Evolutionary conservation across 2,329 filamentous ascomycete species (phyloP).

Genomic region (Scortechinia acanthostroma): DNA sequence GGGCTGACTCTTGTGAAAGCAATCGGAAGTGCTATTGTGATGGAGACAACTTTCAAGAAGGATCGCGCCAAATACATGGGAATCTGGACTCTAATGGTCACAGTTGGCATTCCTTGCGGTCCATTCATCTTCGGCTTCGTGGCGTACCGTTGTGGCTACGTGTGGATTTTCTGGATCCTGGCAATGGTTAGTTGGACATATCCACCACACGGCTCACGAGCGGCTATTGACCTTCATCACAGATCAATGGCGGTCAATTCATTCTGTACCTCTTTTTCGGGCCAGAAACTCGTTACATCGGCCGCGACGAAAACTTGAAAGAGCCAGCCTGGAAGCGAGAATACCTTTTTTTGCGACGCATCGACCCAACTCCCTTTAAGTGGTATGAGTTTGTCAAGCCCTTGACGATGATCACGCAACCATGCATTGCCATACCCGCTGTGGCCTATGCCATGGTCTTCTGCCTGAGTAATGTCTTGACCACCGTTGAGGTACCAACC

Average conservation of each 20-base stretch:
- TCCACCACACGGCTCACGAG: slow-evolving; percentile 4
- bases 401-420: slow-evolving; percentile 28
- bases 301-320: slow-evolving; percentile 19
- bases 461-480: slow-evolving; percentile 40
- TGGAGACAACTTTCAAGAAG: slow-evolving; percentile 49
- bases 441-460: slow-evolving; percentile 49
- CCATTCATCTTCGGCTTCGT: slow-evolving; percentile 30
- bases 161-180: slow-evolving; percentile 47
- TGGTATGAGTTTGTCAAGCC: slow-evolving; percentile 42
- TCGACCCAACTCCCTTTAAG: slow-evolving; percentile 40
- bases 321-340: slow-evolving; percentile 31
- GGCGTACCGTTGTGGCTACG: slow-evolving; percentile 38
- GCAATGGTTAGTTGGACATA: slow-evolving; percentile 32
- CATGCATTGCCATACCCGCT: slow-evolving; percentile 39
- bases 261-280: slow-evolving; percentile 45
- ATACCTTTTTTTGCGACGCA: slow-evolving; percentile 34
- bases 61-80: slow-evolving; percentile 46
- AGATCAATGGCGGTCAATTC: slow-evolving; percentile 48
- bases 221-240: slow-evolving; percentile 1
- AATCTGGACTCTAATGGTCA: slow-evolving; percentile 36
- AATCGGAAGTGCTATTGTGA: slow-evolving; percentile 47
- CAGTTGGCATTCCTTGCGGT: slow-evolving; percentile 12
- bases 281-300: slow-evolving; percentile 46
- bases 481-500: slow-evolving; percentile 51
- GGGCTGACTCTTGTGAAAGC: too few relatives aligned